These are phyloP conservation scores for Aspergillus homomorphus DNA, from an alignment of 495 filamentous ascomycete genomes.

Conservation along the genomic window DNA sequence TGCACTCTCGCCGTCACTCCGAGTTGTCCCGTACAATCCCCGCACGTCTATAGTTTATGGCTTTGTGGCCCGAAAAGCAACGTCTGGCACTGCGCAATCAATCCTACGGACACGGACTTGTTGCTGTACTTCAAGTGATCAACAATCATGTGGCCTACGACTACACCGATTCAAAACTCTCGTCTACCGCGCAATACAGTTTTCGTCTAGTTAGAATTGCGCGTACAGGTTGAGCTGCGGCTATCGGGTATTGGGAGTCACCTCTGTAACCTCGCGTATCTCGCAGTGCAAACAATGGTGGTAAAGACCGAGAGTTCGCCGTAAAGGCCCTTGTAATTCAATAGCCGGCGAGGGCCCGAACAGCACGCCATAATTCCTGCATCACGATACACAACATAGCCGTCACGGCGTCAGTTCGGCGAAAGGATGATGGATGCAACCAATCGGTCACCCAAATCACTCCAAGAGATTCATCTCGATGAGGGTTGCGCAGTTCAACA, in stretches of 20 bases:
- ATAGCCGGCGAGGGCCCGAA: background rate
- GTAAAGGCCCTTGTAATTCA: background rate
- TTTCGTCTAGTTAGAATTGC: background rate
- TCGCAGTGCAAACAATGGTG: background rate
- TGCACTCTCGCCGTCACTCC: background rate
- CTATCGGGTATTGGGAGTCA: background rate
- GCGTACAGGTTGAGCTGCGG: background rate
- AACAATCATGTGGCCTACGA: background rate
- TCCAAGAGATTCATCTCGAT: background rate
- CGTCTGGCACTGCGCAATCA: background rate
- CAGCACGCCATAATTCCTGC: slow-evolving; percentile 1
- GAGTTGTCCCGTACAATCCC: background rate
- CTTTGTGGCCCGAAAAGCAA: background rate
- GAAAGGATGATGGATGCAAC: background rate
- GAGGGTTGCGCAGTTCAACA: background rate
- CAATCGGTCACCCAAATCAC: background rate
- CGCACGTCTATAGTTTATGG: background rate
- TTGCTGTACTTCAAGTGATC: slow-evolving; percentile 3
- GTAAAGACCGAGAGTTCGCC: background rate
- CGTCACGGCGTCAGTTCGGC: background rate
- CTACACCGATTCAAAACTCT: background rate
- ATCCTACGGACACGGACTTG: background rate
- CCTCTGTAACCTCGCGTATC: background rate
- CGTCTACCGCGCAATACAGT: background rate
- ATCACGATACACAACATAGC: slow-evolving; percentile 5